A percentile compares a stretch with the other conserved stretches of the same genome.
These are phyloP conservation scores for Tolypocladium sp. DNA, from an alignment of 2,329 filamentous ascomycete genomes.

Conservation along the genomic window DNA sequence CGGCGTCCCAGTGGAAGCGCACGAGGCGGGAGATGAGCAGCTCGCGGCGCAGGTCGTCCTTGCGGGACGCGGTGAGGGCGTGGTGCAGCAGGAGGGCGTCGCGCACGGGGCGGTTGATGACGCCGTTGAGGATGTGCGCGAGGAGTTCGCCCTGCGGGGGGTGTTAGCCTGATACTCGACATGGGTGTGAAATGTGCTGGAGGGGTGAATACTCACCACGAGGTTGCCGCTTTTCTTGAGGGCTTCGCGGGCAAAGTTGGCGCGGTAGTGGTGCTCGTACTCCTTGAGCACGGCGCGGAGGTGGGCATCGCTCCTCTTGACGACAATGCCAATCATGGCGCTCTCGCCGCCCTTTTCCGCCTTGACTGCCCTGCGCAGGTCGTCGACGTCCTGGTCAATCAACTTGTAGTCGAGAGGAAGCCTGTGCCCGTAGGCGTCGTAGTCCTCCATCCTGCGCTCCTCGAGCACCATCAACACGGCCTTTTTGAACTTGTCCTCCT, in stretches of 20 bases:
- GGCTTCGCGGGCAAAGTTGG: slow-evolving; percentile 82
- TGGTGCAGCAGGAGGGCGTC: slow-evolving; percentile 88
- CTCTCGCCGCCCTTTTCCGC: slow-evolving; percentile 77
- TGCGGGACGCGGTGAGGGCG: slow-evolving; percentile 66
- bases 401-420: slow-evolving; percentile 48
- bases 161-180: neutral
- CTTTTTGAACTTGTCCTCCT: slow-evolving; percentile 91
- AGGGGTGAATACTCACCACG: slow-evolving; percentile 48
- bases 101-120: slow-evolving; percentile 90
- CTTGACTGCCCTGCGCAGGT: slow-evolving; percentile 58
- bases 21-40: slow-evolving; percentile 82
- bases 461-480: slow-evolving; percentile 79
- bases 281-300: slow-evolving; percentile 67
- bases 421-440: slow-evolving; percentile 51
- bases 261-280: slow-evolving; percentile 64
- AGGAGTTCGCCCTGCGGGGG: slow-evolving; percentile 73
- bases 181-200: no score
- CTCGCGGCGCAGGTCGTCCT: slow-evolving; percentile 68
- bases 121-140: slow-evolving; percentile 89
- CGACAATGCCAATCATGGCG: slow-evolving; percentile 77
- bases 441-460: slow-evolving; percentile 74
- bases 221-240: slow-evolving; percentile 84
- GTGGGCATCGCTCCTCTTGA: slow-evolving; percentile 73
- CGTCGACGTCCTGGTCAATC: slow-evolving; percentile 62
- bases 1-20: slow-evolving; percentile 83